Base-by-base conservation (phyloP, 1,284 basidiomycete species). In the Chalciporus sp. region DNA sequence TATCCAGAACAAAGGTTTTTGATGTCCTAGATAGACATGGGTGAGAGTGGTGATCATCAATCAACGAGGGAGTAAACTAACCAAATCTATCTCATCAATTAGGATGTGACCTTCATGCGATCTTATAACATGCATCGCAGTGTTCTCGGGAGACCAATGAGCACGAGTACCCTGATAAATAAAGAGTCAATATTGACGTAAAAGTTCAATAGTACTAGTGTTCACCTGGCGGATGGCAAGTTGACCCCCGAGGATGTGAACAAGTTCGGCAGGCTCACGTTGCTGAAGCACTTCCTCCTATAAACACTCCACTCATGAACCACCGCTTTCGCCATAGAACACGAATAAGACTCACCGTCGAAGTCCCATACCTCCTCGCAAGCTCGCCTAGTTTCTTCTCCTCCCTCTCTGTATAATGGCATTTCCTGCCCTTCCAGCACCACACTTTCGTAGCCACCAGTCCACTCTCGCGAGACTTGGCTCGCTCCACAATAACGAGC, bases 101-200 rank as follows among this genome's bases (percentile, higher is more conserved):
- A 81, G 74, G 26, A 85, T 70, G 16, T 79, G 68, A 7, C 78
- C 81, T n/a, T 73, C 64, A 8, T 69, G 62, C 2, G 75, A 77
- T 52, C 88, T 80, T 27, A 90, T 76, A 43, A 84, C 71, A 58
- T 92, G 89, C 88, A 92, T 90, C 2, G 87, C 76, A 4, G 88
- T 91, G 60, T 92, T 92, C 51, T 91, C 89, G 0, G 81, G 64
- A 7, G 83, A 82, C 90, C 90, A 92, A 62, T 85, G 87, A 4
- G 76, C 75, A 37, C 90, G 81, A 29, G 79, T 73, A 12, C 90
- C 90, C 85, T 92, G 23, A 23, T 23, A 40, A 23, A 41, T 46
- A 8, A 48, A 23, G 27, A 3, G 31, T 62, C 46, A 59, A 44
- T 33, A 14, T 48, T 27, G 27, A 47, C 44, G 23, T 57, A 16